Conservation (phyloP, 768 basidiomycete species). For the Punctularia strigosozonata region DNA sequence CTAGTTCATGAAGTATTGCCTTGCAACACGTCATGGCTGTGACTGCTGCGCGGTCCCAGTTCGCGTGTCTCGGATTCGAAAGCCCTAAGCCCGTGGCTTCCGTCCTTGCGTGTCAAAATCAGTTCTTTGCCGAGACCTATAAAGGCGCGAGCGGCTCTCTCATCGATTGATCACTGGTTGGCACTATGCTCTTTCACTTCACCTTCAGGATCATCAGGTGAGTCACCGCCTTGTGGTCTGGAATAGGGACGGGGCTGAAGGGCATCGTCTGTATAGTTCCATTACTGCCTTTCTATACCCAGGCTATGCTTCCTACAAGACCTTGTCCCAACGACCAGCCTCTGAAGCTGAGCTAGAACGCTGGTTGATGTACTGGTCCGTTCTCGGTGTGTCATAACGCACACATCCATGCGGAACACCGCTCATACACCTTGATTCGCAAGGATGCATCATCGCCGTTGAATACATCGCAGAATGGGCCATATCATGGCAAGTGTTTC, state of each 20-base stretch:
- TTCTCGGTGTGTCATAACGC: too few relatives aligned
- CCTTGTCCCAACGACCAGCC: slow-evolving; percentile 76
- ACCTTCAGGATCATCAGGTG: slow-evolving; percentile 30
- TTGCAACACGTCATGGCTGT: too few relatives aligned
- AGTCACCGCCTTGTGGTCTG: not conserved
- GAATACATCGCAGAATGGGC: slow-evolving; percentile 85
- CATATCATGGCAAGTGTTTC: slow-evolving; percentile 60
- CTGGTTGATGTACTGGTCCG: slow-evolving; percentile 98
- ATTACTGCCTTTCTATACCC: slow-evolving; percentile 79
- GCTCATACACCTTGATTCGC: too few relatives aligned
- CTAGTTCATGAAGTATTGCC: too few relatives aligned
- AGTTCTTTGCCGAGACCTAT: too few relatives aligned
- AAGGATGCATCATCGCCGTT: slow-evolving; percentile 69
- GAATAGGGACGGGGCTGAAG: not conserved
- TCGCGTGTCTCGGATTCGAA: too few relatives aligned
- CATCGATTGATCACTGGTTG: too few relatives aligned
- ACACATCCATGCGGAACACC: too few relatives aligned
- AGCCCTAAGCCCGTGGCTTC: too few relatives aligned
- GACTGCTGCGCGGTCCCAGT: too few relatives aligned
- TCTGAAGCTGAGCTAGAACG: slow-evolving; percentile 78
- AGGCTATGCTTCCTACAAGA: slow-evolving; percentile 94
- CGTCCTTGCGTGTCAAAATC: too few relatives aligned
- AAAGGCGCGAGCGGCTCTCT: too few relatives aligned
- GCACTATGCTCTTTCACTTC: slow-evolving; percentile 36
- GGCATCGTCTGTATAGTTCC: slow-evolving; percentile 33